Base-by-base conservation (phyloP, 257 asterid genomes). In the Plantago elongata region DNA sequence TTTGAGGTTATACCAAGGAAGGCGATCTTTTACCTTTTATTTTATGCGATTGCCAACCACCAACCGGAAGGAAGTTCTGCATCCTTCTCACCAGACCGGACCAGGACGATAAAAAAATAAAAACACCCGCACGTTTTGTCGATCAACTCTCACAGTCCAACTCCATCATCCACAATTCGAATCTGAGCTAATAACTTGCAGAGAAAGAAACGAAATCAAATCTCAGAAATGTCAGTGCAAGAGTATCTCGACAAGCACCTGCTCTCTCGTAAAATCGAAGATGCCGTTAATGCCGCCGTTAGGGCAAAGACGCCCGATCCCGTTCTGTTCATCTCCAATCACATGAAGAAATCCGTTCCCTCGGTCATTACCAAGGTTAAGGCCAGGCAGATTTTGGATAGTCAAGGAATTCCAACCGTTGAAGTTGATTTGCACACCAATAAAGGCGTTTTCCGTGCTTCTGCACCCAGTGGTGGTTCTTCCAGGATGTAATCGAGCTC, bases 221-320 rank as follows among this genome's bases (percentile, higher is more conserved):
- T 34, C 40, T 5, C 8, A 10, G 37, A 65, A 77, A 93, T 93
- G 97, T 89, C 97, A 37, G 99, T 93, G 64, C 99, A 87, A 74
- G 99, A 93, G 48, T 93, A 89, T 71, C 86, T 93, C 64, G 96
- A 89, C 63, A 85, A 85, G 73, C 96, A 93, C 66, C 62, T 70
- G 85, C 95, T 93, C 70, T 87, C 97, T 10, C 87, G 97, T 77
- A 93, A 81, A 71, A 87, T 93, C 45, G 99, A 93, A 74, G 99
- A 93, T 72, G 97, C 99, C 69, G 99, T 93, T 22, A 93, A 93
- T 79, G 99, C 99, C 48, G 97, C 99, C 74, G 99, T 93, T 59
- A 84, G 99, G 77, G 87, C 96, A 42, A 93, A 89, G 62, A 82
- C 96, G 61, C 64, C 80, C 60, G 99, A 93, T 87, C 99, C 99